Evolutionary conservation across 192 early-diverging fungal genomes (phyloP).

Genomic region (Coemansia interrupta): DNA sequence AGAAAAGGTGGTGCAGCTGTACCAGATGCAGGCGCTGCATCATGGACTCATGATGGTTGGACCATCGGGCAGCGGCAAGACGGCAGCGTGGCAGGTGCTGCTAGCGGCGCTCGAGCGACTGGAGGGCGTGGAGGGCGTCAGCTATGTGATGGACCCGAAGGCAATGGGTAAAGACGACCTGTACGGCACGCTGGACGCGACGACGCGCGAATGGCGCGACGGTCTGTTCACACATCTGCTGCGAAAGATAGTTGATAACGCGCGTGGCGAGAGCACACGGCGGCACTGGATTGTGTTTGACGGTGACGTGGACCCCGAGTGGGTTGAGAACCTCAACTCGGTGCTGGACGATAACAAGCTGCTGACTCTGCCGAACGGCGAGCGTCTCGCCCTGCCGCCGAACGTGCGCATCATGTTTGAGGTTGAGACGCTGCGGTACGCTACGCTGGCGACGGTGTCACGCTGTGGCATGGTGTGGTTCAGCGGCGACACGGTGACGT

Average conservation of each 20-base stretch:
- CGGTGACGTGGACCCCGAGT: slow-evolving; percentile 99
- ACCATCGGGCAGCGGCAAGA: slow-evolving; percentile 94
- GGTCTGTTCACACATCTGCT: slow-evolving; percentile 97
- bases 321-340: slow-evolving; percentile 96
- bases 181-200: slow-evolving; percentile 94
- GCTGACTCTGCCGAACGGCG: slow-evolving; percentile 97
- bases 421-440: slow-evolving; percentile 96
- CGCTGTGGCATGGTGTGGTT: slow-evolving; percentile 99
- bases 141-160: slow-evolving; percentile 97
- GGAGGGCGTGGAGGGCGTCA: slow-evolving; percentile 85
- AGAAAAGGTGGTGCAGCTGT: slow-evolving; percentile 96
- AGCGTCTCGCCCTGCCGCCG: slow-evolving; percentile 87
- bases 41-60: slow-evolving; percentile 99
- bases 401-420: slow-evolving; percentile 99
- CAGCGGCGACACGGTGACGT: slow-evolving; percentile 80
- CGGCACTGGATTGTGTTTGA: slow-evolving; percentile 99
- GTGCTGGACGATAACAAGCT: slow-evolving; percentile 98
- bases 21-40: slow-evolving; percentile 97
- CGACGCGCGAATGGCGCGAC: slow-evolving; percentile 99
- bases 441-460: slow-evolving; percentile 95
- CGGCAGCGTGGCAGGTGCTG: slow-evolving; percentile 88
- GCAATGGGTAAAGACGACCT: slow-evolving; percentile 94
- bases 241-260: slow-evolving; percentile 96
- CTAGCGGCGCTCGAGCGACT: slow-evolving; percentile 83
- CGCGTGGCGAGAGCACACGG: slow-evolving; percentile 87